Evolutionary conservation across 2,329 filamentous ascomycete species (phyloP).

Genomic region (Incumbomyces delicatus): DNA sequence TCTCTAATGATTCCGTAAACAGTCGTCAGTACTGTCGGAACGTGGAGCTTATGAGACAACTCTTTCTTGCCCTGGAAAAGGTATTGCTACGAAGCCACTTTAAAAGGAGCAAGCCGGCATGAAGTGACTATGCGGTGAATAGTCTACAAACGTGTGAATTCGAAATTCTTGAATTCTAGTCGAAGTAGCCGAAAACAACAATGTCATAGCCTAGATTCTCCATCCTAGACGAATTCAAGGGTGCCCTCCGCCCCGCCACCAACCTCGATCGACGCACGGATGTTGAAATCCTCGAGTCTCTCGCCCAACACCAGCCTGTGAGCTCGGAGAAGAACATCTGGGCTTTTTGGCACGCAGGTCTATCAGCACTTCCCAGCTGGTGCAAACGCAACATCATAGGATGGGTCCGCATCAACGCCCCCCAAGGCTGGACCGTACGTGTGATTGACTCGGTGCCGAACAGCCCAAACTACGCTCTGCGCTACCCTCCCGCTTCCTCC

Average conservation of each 20-base stretch:
- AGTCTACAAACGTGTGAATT: too few species aligned
- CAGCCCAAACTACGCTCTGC: conserved; percentile 40
- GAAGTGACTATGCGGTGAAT: too few species aligned
- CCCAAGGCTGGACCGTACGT: conserved; percentile 39
- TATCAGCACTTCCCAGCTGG: conserved; percentile 41
- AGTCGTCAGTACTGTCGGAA: too few species aligned
- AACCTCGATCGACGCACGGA: conserved; percentile 10
- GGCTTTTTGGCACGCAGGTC: conserved; percentile 50
- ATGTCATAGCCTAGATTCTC: conserved; percentile 10
- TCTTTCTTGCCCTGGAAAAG: too few species aligned
- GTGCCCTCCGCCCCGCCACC: conserved; percentile 7
- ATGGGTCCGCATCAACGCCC: conserved; percentile 46
- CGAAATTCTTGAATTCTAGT: too few species aligned
- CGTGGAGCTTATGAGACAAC: too few species aligned
- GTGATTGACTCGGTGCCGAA: conserved; percentile 38
- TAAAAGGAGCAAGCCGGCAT: too few species aligned
- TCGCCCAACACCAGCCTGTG: conserved; percentile 10
- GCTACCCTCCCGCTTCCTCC: conserved; percentile 38
- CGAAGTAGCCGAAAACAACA: too few species aligned
- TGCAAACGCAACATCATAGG: conserved; percentile 44
- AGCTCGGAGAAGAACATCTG: conserved; percentile 42
- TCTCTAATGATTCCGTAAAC: too few species aligned
- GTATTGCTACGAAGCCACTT: too few species aligned
- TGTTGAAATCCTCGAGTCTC: conserved; percentile 10
- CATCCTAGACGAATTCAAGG: conserved; percentile 11